phyloP scores from a whole-genome alignment of 352 stramenopile species.

The Globisporangium irregulare region DNA sequence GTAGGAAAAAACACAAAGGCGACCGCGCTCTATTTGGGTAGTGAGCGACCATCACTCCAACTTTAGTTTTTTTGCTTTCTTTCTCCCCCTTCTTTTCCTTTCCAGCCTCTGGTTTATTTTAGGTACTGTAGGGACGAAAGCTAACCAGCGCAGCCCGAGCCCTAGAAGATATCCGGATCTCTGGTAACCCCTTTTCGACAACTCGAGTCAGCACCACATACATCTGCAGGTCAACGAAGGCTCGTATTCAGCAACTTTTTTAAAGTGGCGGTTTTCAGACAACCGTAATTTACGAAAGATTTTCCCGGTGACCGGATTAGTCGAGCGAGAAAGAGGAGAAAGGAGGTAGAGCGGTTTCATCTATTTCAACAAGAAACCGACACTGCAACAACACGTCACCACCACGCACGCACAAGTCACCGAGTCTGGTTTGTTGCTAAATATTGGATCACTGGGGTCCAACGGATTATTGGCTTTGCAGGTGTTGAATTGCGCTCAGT shows the following conservation, averaged over 20 bases:
- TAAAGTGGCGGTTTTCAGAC: neutral
- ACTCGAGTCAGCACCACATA: neutral
- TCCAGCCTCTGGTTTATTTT: conserved; percentile 4
- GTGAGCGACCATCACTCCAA: neutral
- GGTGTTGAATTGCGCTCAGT: neutral
- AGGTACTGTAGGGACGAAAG: neutral
- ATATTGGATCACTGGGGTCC: neutral
- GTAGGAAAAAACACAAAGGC: neutral
- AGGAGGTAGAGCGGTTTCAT: neutral
- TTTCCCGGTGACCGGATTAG: neutral
- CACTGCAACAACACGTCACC: neutral
- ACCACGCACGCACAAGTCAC: neutral
- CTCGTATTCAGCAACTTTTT: neutral
- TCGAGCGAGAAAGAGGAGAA: neutral
- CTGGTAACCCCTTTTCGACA: neutral
- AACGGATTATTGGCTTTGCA: neutral
- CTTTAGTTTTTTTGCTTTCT: neutral
- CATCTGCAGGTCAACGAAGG: neutral
- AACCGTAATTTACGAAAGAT: neutral
- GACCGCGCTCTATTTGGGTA: neutral
- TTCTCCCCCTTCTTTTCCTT: neutral
- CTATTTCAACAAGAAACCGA: neutral
- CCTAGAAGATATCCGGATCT: neutral
- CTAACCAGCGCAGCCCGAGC: neutral
- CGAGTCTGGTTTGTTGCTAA: neutral